Evolutionary conservation across 345 rosid genomes (phyloP).

Genomic region (Populus davidiana): DNA sequence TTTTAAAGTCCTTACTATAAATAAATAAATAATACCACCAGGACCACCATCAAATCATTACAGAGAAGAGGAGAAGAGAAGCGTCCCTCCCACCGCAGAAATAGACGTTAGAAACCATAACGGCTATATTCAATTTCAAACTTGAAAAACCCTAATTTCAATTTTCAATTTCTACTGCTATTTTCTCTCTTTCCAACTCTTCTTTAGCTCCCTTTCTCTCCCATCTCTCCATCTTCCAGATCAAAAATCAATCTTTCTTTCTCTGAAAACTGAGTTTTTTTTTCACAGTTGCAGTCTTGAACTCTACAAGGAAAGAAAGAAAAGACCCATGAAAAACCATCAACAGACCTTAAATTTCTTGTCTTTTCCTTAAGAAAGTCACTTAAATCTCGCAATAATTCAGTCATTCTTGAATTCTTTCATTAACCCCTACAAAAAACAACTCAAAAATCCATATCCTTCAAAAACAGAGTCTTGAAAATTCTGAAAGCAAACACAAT

Average conservation of each 20-base stretch:
- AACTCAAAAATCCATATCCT: background rate
- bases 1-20: too few species aligned
- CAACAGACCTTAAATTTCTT: background rate
- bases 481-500: conserved; percentile 20
- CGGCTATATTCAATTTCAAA: conserved; percentile 41
- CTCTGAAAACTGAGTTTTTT: background rate
- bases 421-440: background rate
- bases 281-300: background rate
- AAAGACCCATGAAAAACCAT: background rate
- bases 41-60: background rate
- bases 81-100: background rate
- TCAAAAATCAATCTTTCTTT: background rate
- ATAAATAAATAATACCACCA: background rate
- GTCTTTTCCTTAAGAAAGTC: background rate
- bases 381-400: background rate
- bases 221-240: too few species aligned
- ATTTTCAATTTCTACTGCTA: background rate
- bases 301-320: background rate
- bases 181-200: conserved; percentile 15
- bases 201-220: conserved; percentile 6
- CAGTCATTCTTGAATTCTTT: background rate
- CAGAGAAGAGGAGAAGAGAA: background rate
- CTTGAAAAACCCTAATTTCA: conserved; percentile 27
- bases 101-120: conserved; percentile 23
- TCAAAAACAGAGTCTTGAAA: background rate